Evolutionary conservation across 306 rosid genomes (phyloP).

Genomic region (Spatholobus suberectus): DNA sequence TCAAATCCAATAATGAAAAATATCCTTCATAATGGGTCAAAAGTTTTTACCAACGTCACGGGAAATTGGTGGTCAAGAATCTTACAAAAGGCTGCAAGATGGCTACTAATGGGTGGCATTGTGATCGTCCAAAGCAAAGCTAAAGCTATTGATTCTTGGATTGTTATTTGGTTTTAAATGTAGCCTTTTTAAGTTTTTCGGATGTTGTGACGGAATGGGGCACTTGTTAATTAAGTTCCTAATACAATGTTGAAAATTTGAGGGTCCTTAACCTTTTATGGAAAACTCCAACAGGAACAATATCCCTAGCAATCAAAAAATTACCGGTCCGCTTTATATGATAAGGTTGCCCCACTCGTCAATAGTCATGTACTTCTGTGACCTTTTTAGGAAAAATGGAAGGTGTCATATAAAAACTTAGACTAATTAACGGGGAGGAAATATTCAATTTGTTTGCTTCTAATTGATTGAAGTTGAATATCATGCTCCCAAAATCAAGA

Average conservation of each 20-base stretch:
- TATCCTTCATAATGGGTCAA: not conserved
- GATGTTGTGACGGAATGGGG: not conserved
- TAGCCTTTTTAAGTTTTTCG: not conserved
- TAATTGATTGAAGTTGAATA: not conserved
- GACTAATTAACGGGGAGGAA: not conserved
- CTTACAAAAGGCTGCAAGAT: conserved; percentile 17
- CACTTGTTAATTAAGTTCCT: conserved; percentile 27
- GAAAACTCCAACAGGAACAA: conserved; percentile 2
- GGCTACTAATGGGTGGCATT: not conserved
- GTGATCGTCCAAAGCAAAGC: not conserved
- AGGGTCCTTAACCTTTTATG: conserved; percentile 26
- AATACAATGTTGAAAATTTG: conserved; percentile 20
- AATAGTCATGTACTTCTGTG: too few relatives aligned
- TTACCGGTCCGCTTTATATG: conserved; percentile 20
- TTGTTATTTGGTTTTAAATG: not conserved
- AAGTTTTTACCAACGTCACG: not conserved
- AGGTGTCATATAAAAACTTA: not conserved
- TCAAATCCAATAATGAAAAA: conserved; percentile 5
- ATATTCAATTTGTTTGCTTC: not conserved
- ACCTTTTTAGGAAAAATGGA: not conserved
- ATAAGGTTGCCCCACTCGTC: not conserved
- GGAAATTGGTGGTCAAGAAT: conserved; percentile 9
- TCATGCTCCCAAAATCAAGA: not conserved
- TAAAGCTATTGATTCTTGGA: not conserved
- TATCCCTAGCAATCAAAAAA: not conserved